These are phyloP conservation scores for Phytopythium kandeliae DNA, from an alignment of 352 stramenopile species.

Conservation along the genomic window DNA sequence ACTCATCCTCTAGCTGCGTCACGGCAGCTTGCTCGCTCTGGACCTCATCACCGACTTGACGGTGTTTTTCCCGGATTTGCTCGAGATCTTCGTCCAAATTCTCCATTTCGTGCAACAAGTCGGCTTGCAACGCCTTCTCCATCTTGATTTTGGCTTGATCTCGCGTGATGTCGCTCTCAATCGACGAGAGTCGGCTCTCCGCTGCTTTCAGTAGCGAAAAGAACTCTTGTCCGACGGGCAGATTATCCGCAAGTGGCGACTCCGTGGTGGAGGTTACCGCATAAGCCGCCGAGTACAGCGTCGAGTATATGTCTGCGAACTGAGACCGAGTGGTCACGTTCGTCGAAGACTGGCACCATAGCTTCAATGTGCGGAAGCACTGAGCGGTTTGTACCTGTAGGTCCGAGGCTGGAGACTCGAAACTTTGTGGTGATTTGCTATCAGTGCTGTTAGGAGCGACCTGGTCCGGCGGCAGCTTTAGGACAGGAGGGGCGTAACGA, in stretches of 20 bases:
- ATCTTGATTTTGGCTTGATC: slow-evolving; percentile 32
- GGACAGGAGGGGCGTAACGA: slow-evolving; percentile 16
- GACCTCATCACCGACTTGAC: slow-evolving; percentile 29
- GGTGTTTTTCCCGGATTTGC: slow-evolving; percentile 23
- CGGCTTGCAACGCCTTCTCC: slow-evolving; percentile 34
- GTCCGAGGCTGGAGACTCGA: slow-evolving; percentile 5
- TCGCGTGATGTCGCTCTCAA: slow-evolving; percentile 8
- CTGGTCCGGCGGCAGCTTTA: background rate
- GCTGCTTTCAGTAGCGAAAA: slow-evolving; percentile 20
- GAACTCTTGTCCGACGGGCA: slow-evolving; percentile 12
- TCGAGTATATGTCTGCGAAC: slow-evolving; percentile 8
- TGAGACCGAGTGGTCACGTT: background rate
- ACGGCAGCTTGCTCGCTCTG: slow-evolving; percentile 33
- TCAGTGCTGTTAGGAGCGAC: background rate
- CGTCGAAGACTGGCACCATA: slow-evolving; percentile 15
- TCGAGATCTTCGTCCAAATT: slow-evolving; percentile 33
- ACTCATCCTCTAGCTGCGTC: slow-evolving; percentile 41
- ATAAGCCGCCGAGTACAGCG: slow-evolving; percentile 11
- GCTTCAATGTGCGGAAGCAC: slow-evolving; percentile 26
- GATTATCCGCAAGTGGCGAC: background rate
- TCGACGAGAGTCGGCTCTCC: background rate
- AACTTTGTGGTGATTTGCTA: no score
- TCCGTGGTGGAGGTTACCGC: background rate
- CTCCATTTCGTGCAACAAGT: slow-evolving; percentile 25
- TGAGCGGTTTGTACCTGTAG: slow-evolving; percentile 15